These are phyloP conservation scores for Stemphylium lycopersici DNA, from an alignment of 2,329 filamentous ascomycete species.

Conservation along the genomic window DNA sequence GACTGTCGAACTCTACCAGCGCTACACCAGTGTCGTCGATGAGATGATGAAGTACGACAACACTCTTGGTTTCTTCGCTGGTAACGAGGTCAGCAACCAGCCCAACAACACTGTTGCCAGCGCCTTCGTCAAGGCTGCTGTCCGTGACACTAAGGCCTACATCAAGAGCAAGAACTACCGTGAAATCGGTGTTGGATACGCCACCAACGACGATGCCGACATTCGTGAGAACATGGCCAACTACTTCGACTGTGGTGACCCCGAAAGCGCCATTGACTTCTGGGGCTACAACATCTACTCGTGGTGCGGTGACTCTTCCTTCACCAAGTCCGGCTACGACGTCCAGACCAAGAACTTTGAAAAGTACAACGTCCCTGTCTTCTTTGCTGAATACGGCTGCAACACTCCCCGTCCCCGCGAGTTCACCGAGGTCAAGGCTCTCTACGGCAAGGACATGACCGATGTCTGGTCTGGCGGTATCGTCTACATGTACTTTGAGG, in stretches of 20 bases:
- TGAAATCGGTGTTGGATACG: constrained; percentile 87
- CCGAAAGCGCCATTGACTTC: constrained; percentile 78
- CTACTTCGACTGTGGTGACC: constrained; percentile 90
- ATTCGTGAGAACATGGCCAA: constrained; percentile 83
- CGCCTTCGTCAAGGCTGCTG: constrained; percentile 95
- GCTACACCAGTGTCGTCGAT: constrained; percentile 86
- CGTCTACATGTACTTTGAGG: constrained; percentile 98
- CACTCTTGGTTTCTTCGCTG: constrained; percentile 95
- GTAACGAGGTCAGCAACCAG: constrained; percentile 94
- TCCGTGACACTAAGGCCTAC: constrained; percentile 94
- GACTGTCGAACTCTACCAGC: constrained; percentile 77
- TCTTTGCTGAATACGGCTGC: constrained; percentile 99
- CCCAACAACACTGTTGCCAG: constrained; percentile 87
- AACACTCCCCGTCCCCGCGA: constrained; percentile 74
- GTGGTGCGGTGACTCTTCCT: constrained; percentile 90
- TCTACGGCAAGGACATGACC: constrained; percentile 84
- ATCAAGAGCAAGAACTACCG: constrained; percentile 82
- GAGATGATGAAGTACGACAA: constrained; percentile 83
- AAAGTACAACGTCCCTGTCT: constrained; percentile 89
- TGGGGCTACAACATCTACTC: constrained; percentile 99
- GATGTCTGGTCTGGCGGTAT: constrained; percentile 92
- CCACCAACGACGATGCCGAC: constrained; percentile 86
- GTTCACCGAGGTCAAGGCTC: constrained; percentile 83
- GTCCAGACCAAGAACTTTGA: constrained; percentile 84
- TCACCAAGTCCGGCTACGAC: constrained; percentile 77